Percentiles rank a stretch among this genome's conserved stretches.
Conservation (phyloP, 345 rosid species). For the Eucalyptus tenuipes region DNA sequence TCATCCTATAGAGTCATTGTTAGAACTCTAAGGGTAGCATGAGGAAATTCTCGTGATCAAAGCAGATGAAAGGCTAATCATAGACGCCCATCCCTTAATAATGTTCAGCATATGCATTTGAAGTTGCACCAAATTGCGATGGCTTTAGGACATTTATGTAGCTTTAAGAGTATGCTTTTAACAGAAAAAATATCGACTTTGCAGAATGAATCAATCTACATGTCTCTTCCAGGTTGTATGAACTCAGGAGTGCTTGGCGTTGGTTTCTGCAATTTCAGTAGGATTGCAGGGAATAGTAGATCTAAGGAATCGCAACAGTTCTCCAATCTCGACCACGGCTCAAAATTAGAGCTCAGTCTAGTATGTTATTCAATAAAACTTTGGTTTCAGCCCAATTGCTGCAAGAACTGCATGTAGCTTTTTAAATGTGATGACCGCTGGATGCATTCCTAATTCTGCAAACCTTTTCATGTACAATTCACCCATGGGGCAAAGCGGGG, state of each 20-base stretch:
- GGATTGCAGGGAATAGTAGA: neutral
- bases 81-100: neutral
- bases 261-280: neutral
- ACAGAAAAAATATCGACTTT: no score
- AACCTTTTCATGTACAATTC: neutral
- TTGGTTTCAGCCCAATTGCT: rapidly evolving
- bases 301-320: neutral
- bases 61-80: neutral
- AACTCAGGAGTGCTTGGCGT: neutral
- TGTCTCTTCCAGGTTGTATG: neutral
- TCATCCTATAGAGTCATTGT: neutral
- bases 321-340: neutral
- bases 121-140: neutral
- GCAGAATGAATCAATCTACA: neutral
- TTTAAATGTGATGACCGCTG: neutral
- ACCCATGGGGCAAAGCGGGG: neutral
- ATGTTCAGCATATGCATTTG: neutral
- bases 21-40: neutral
- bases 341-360: neutral
- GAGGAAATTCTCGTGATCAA: neutral
- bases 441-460: rapidly evolving
- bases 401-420: neutral
- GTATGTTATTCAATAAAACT: neutral
- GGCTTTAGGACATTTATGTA: neutral
- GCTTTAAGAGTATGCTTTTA: neutral